These are phyloP conservation scores for Vitis hybrid DNA, from an alignment of 177 flowering plant genomes.

Conservation along the genomic window DNA sequence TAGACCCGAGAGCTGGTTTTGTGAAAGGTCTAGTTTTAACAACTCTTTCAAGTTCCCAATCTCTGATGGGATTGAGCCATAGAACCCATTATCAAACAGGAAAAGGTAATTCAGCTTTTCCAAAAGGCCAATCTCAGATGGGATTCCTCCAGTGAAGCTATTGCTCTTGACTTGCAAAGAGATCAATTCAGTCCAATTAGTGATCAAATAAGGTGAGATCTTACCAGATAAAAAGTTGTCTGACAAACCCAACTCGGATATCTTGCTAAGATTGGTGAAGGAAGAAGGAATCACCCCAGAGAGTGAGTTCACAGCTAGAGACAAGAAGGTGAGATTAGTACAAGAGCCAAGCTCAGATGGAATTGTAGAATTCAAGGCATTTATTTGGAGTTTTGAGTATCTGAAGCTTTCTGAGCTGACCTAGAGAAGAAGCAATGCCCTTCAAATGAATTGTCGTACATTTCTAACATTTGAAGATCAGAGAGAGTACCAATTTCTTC, in stretches of 20 bases:
- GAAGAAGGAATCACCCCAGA: slow-evolving; percentile 46
- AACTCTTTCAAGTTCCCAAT: no score
- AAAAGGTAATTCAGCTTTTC: no score
- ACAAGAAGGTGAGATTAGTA: no score
- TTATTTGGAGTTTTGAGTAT: slow-evolving; percentile 17
- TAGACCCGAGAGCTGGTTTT: slow-evolving; percentile 8
- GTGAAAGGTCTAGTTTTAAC: slow-evolving; percentile 30
- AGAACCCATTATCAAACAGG: no score
- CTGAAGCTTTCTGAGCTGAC: no score
- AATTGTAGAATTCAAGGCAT: slow-evolving; percentile 2
- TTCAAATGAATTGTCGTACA: no score
- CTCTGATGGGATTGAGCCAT: no score
- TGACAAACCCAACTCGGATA: slow-evolving; percentile 46
- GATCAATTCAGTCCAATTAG: slow-evolving; percentile 53
- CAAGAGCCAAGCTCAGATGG: no score
- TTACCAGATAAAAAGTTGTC: slow-evolving; percentile 53
- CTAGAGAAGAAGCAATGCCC: no score
- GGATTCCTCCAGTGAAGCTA: no score
- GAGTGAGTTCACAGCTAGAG: slow-evolving; percentile 21
- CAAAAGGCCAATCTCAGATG: no score
- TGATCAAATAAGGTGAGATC: slow-evolving; percentile 41
- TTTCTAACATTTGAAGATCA: slow-evolving; percentile 27
- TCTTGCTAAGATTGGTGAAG: slow-evolving; percentile 33
- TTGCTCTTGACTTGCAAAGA: slow-evolving; percentile 51
- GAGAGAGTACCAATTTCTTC: slow-evolving; percentile 19